phyloP scores from a whole-genome alignment of 1,139 yeast species.

The Geotrichum klebahnii region DNA sequence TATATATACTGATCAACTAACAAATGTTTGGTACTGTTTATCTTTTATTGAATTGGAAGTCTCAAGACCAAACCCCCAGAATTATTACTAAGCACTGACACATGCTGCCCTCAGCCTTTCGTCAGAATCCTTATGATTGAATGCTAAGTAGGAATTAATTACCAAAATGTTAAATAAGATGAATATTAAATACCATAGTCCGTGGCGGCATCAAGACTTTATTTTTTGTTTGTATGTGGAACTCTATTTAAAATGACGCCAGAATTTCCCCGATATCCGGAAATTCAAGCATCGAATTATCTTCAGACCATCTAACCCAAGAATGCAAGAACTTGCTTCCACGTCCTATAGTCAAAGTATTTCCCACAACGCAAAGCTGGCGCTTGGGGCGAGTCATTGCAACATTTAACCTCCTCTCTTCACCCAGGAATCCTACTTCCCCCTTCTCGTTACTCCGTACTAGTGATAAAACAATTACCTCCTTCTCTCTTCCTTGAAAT shows the following conservation, averaged over 20 bases:
- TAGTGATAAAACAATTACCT: constrained; percentile 71
- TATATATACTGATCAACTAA: too few relatives aligned
- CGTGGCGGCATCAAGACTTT: too few relatives aligned
- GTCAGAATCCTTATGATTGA: too few relatives aligned
- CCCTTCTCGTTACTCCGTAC: constrained; percentile 67
- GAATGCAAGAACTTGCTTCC: constrained; percentile 41
- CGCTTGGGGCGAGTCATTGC: constrained; percentile 89
- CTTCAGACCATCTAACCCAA: constrained; percentile 74
- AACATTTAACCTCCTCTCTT: constrained; percentile 66
- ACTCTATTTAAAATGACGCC: constrained; percentile 10
- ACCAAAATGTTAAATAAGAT: too few relatives aligned
- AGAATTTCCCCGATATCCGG: constrained; percentile 46
- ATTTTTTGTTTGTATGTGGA: too few relatives aligned
- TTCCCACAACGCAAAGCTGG: constrained; percentile 82
- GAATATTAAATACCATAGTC: too few relatives aligned
- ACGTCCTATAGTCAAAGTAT: constrained; percentile 55
- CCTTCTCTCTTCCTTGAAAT: constrained; percentile 89
- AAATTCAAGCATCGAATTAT: constrained; percentile 63
- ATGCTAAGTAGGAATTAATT: too few relatives aligned
- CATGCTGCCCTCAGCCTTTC: too few relatives aligned
- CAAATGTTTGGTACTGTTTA: too few relatives aligned
- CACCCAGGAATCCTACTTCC: constrained; percentile 73
- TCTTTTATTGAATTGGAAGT: too few relatives aligned
- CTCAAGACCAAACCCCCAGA: too few relatives aligned
- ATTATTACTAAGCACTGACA: too few relatives aligned